These are phyloP conservation scores for Stemphylium lycopersici DNA, from an alignment of 2,329 filamentous ascomycete species.

Conservation along the genomic window DNA sequence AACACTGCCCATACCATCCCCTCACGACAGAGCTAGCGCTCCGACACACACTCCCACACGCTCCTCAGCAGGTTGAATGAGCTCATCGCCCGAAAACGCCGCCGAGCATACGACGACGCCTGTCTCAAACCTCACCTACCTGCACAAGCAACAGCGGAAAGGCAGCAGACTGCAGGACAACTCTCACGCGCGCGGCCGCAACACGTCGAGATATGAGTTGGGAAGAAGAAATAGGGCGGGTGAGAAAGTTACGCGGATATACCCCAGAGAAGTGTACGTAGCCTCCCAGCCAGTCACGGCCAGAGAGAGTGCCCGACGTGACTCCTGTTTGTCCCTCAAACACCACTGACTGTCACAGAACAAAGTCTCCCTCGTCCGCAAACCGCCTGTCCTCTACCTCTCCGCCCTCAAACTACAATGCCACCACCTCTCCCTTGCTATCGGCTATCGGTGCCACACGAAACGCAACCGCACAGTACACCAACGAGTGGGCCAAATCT, in stretches of 20 bases:
- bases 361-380: conserved; percentile 45
- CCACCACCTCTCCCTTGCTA: conserved; percentile 47
- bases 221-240: conserved; percentile 50
- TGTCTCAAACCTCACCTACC: conserved; percentile 43
- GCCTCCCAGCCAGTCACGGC: background rate
- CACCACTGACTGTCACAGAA: conserved; percentile 33
- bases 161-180: conserved; percentile 44
- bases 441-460: conserved; percentile 49
- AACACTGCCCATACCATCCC: conserved; percentile 5
- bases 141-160: conserved; percentile 46
- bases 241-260: conserved; percentile 48
- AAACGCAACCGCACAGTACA: conserved; percentile 46
- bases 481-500: conserved; percentile 56
- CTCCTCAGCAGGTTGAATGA: conserved; percentile 45
- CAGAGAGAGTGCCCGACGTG: background rate
- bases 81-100: conserved; percentile 44
- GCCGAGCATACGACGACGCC: conserved; percentile 39
- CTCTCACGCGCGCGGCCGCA: conserved; percentile 43
- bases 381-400: conserved; percentile 46
- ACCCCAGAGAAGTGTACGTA: conserved; percentile 49
- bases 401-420: conserved; percentile 44
- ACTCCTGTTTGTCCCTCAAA: conserved; percentile 5
- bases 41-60: conserved; percentile 12
- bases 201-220: conserved; percentile 50
- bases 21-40: conserved; percentile 13